These are phyloP conservation scores for Chlorella sp. DNA, from an alignment of 139 green algal genomes.

Conservation along the genomic window DNA sequence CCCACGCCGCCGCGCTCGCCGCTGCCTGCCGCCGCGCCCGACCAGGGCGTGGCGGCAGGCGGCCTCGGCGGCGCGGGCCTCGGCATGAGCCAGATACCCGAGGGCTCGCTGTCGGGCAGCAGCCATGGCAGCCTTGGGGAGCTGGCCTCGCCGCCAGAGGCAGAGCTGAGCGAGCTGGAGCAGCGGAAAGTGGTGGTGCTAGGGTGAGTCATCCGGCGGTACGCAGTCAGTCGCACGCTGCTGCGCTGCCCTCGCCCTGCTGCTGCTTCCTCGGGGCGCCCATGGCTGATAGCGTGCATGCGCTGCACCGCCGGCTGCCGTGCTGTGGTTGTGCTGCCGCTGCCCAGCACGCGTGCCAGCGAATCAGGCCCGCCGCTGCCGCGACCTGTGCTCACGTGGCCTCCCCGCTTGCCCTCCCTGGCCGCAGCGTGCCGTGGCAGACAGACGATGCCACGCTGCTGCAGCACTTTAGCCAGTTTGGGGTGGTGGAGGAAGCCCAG, in stretches of 20 bases:
- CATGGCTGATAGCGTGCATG: too few species aligned
- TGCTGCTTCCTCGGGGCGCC: too few species aligned
- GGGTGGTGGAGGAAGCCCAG: constrained; percentile 71
- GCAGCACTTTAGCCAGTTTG: constrained; percentile 82
- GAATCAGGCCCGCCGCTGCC: not conserved
- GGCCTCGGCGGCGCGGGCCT: not conserved
- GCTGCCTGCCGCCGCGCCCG: not conserved
- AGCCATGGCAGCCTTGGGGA: constrained; percentile 34
- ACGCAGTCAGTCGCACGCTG: too few species aligned
- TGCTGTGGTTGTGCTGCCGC: too few species aligned
- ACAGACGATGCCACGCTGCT: constrained; percentile 78
- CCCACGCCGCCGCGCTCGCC: constrained; percentile 5
- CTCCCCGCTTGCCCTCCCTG: not conserved
- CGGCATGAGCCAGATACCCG: not conserved
- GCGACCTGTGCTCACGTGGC: not conserved
- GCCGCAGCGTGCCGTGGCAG: constrained; percentile 75
- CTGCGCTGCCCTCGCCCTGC: not conserved
- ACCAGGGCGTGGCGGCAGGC: not conserved
- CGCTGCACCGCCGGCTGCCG: too few species aligned
- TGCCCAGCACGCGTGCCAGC: not conserved
- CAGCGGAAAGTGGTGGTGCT: constrained; percentile 50
- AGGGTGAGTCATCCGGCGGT: constrained; percentile 9
- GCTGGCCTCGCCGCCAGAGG: not conserved
- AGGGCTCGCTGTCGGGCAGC: not conserved
- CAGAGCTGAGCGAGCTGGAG: constrained; percentile 13